A percentile compares a stretch with the other conserved stretches of the same genome.
These are phyloP conservation scores for Nothopassalora personata DNA, from an alignment of 2,329 filamentous ascomycete species.

Conservation along the genomic window DNA sequence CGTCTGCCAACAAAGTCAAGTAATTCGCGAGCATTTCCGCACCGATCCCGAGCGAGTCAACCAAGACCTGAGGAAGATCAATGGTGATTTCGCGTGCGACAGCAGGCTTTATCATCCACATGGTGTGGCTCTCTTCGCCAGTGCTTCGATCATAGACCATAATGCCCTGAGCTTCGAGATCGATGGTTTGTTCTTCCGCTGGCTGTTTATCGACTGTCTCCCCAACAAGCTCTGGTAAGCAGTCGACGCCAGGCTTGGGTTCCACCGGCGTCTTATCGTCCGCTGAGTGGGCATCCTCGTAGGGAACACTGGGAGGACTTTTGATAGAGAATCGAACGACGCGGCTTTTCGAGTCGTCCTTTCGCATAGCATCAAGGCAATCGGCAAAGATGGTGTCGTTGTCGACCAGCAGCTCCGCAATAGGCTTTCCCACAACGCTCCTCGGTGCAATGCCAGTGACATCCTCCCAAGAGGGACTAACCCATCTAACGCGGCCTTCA, in stretches of 20 bases:
- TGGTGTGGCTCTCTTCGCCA: constrained; percentile 86
- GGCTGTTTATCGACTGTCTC: not conserved
- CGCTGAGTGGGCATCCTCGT: constrained; percentile 43
- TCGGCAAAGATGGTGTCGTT: constrained; percentile 77
- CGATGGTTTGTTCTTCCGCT: constrained; percentile 50
- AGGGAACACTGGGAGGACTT: constrained; percentile 51
- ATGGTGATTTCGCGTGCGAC: constrained; percentile 90
- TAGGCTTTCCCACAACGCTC: constrained; percentile 67
- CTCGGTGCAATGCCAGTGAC: constrained; percentile 76
- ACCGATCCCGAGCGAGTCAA: constrained; percentile 88
- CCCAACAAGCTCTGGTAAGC: constrained; percentile 6
- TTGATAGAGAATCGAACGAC: constrained; percentile 75
- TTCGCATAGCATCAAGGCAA: constrained; percentile 80
- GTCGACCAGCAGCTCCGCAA: constrained; percentile 75
- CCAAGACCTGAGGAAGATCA: constrained; percentile 80
- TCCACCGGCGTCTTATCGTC: constrained; percentile 27
- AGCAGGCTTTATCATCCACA: constrained; percentile 99
- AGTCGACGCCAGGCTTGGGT: constrained; percentile 24
- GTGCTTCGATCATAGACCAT: constrained; percentile 92
- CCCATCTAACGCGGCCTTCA: constrained; percentile 87
- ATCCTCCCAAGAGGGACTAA: constrained; percentile 92
- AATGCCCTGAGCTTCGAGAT: constrained; percentile 93
- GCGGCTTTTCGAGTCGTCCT: constrained; percentile 87
- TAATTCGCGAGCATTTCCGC: constrained; percentile 93
- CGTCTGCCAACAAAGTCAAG: constrained; percentile 81